Evolutionary conservation across 2,329 filamentous ascomycete genomes (phyloP), one percentile per base, ranked within the genome.

Genomic region (Trichophyton mentagrophytes): DNA sequence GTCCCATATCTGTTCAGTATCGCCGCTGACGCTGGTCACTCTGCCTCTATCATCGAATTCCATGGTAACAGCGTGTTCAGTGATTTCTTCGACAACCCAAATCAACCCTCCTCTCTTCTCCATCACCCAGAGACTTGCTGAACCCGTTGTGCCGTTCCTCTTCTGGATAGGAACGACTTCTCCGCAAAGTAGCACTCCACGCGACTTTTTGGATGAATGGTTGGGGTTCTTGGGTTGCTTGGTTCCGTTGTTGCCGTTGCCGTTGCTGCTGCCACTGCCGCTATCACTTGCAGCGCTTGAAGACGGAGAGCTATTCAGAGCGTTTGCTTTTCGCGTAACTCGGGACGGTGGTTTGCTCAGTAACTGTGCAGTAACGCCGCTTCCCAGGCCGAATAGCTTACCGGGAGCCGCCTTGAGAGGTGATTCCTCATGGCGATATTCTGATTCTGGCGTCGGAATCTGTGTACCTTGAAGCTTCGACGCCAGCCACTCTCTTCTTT

Each of bases 91-190:
- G 1, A 99, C 76, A 7, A 99, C 93, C 93, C 93, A 99, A 63
- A 99, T 97, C 62, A 99, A 76, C 8, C 92, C 91, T 59, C 90
- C 85, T 57, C 87, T 84, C 74, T 99, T 99, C 73, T 99, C 93
- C 77, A 99, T 99, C 2, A 99, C 93, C 93, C 93, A 99, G 44
- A 99, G 77, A 73, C 91, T 97, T 42, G 93, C 93, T 61, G 93
- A 91, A 1, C 93, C 93, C 3, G 87, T 92, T 9, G 87, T 83
- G 3, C 93, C 93, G 68, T 99, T 96, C 63, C 93, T 85, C 74
- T 97, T 99, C 71, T 91, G 88, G 62, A 99, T 99, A 0, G 93
- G 93, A 17, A 99, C 90, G n/a, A 99, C 92, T 71, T 99, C 93
- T 49, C 93, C 93, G 67, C 93, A 99, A 1, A 99, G 80, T 59